These are phyloP conservation scores for Metroxylon sagu DNA, from an alignment of 176 grass and related monocot genomes.

Conservation along the genomic window DNA sequence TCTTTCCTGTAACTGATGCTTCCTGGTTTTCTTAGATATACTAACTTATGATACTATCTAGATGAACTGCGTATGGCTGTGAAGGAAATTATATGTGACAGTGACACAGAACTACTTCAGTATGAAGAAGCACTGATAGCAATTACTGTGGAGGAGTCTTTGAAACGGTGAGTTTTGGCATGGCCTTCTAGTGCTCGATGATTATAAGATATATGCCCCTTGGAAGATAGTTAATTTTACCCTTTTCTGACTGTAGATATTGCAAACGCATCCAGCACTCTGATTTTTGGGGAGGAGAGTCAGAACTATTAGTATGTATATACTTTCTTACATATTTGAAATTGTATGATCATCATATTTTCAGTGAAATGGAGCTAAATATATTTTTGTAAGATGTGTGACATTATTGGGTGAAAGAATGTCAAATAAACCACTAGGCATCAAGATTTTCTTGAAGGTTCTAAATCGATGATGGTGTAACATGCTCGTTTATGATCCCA, in stretches of 20 bases:
- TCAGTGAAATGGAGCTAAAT: no score
- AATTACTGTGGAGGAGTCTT: conserved; percentile 85
- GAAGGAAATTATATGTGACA: conserved; percentile 91
- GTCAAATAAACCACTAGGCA: no score
- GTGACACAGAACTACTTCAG: conserved; percentile 35
- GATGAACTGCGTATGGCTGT: conserved; percentile 88
- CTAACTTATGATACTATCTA: conserved; percentile 23
- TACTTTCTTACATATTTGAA: no score
- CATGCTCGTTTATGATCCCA: no score
- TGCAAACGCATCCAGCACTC: conserved; percentile 73
- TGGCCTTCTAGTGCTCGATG: not conserved
- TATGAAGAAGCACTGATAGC: conserved; percentile 79
- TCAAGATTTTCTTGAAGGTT: no score
- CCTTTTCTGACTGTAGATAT: conserved; percentile 41
- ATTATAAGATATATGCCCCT: not conserved
- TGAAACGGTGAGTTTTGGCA: conserved; percentile 51
- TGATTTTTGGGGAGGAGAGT: conserved; percentile 96
- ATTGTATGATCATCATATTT: no score
- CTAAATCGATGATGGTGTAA: no score
- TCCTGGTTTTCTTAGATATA: not conserved
- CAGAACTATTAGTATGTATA: conserved; percentile 66
- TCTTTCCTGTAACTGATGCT: no score
- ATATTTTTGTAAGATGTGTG: no score
- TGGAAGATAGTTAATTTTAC: conserved; percentile 7
- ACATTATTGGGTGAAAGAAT: no score